Evolutionary conservation across 2,329 filamentous ascomycete species (phyloP).

Genomic region (Sporothrix brasiliensis): DNA sequence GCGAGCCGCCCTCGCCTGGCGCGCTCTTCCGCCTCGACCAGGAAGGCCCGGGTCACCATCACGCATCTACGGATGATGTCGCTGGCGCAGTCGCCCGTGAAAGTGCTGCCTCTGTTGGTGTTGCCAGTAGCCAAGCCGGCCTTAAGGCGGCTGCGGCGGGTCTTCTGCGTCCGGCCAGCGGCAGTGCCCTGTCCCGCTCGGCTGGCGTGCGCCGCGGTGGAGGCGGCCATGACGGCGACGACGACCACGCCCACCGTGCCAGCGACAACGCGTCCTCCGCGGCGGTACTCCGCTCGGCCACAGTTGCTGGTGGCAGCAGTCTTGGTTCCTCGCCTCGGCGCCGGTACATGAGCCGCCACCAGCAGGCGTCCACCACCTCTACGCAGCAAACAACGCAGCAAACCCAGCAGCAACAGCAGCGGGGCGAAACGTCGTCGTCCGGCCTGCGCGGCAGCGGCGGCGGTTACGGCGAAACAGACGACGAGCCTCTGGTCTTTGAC

Average conservation of each 20-base stretch:
- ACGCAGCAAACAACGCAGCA: conserved; percentile 4
- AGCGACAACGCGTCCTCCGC: conserved; percentile 14
- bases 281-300: conserved; percentile 2
- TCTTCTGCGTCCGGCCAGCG: conserved; percentile 28
- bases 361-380: conserved; percentile 5
- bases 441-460: conserved; percentile 43
- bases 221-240: not conserved
- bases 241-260: not conserved
- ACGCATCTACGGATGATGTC: not conserved
- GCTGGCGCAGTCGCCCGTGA: not conserved
- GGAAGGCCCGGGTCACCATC: conserved; percentile 42
- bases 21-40: conserved; percentile 57
- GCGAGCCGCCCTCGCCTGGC: conserved; percentile 67
- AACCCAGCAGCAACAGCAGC: not conserved
- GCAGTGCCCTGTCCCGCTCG: conserved; percentile 26
- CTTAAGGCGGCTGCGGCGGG: conserved; percentile 22
- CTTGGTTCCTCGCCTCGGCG: conserved; percentile 29
- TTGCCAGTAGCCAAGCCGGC: not conserved
- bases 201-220: not conserved
- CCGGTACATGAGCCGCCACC: conserved; percentile 34
- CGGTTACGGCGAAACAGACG: conserved; percentile 59
- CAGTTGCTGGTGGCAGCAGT: not conserved
- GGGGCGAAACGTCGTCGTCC: not conserved
- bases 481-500: conserved; percentile 72
- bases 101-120: not conserved